These are phyloP conservation scores for Acanthamoeba castellanii DNA, from an alignment of 208 protist species.

Conservation along the genomic window DNA sequence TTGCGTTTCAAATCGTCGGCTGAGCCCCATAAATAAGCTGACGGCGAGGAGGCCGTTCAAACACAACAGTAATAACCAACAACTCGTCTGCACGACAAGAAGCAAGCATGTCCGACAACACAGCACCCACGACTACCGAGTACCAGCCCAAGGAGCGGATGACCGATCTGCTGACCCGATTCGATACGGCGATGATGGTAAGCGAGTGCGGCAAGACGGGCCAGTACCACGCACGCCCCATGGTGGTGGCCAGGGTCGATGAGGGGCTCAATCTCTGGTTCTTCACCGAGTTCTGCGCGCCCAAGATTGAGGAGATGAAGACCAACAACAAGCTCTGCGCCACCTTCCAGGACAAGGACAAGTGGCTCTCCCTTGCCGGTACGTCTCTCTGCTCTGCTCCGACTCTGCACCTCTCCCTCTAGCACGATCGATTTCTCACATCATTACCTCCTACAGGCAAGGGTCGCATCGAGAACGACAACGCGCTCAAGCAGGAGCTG, in stretches of 20 bases:
- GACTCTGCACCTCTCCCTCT: neutral
- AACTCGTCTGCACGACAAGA: neutral
- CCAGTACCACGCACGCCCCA: constrained; percentile 36
- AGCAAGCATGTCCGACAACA: neutral
- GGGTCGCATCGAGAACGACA: neutral
- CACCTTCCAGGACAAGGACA: constrained; percentile 56
- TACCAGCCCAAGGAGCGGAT: neutral
- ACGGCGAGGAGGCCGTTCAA: neutral
- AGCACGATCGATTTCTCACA: neutral
- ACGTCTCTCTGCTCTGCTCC: neutral
- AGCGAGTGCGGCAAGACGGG: constrained; percentile 13
- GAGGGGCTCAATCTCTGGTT: constrained; percentile 47
- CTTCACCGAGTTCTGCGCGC: constrained; percentile 1
- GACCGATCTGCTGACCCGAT: neutral
- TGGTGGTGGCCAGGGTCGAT: constrained; percentile 50
- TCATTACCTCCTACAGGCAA: neutral
- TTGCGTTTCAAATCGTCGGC: neutral
- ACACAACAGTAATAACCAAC: neutral
- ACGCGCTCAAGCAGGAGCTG: constrained; percentile 19
- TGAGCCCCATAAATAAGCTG: neutral
- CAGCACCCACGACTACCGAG: neutral
- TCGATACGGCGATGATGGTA: constrained; percentile 33
- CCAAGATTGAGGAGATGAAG: constrained; percentile 49
- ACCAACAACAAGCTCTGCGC: constrained; percentile 58
- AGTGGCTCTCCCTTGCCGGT: constrained; percentile 48